phyloP scores from a whole-genome alignment of 257 asterid genomes.

The Ajuga chamaepitys region DNA sequence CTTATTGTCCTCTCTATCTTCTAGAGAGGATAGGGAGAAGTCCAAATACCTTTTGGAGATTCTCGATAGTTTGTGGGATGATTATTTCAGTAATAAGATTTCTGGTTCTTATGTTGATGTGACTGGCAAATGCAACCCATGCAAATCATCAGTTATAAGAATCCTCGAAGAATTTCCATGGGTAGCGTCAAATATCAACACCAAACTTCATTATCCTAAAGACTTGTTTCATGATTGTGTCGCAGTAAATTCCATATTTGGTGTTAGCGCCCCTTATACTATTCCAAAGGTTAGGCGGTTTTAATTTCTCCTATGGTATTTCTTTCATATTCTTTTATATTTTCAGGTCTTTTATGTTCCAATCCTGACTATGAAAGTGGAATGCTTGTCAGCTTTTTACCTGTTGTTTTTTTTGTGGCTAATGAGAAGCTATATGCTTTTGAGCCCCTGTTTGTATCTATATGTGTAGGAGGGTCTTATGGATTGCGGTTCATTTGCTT shows the following conservation, averaged over 20 bases:
- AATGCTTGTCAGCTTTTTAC: background rate
- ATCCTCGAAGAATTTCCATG: conserved; percentile 54
- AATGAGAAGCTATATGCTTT: background rate
- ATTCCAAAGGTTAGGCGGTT: conserved; percentile 63
- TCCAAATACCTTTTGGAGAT: conserved; percentile 68
- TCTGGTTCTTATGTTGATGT: conserved; percentile 40
- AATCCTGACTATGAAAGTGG: conserved; percentile 4
- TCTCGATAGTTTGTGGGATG: conserved; percentile 85
- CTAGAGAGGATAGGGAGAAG: conserved; percentile 45
- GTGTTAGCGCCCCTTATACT: conserved; percentile 68
- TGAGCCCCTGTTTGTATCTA: background rate
- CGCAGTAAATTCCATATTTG: conserved; percentile 64
- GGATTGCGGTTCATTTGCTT: no score
- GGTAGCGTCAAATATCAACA: conserved; percentile 52
- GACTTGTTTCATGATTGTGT: conserved; percentile 76
- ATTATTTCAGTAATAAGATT: conserved; percentile 54
- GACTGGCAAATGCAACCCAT: conserved; percentile 40
- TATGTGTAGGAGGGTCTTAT: background rate
- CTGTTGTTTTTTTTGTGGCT: background rate
- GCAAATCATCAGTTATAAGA: conserved; percentile 51
- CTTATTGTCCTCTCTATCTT: conserved; percentile 48
- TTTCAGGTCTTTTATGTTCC: conserved; percentile 12
- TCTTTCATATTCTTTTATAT: background rate
- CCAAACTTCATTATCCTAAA: conserved; percentile 56
- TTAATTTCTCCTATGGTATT: background rate